phyloP scores from a whole-genome alignment of 2,329 filamentous ascomycete genomes.

The Aspergillus awamori region DNA sequence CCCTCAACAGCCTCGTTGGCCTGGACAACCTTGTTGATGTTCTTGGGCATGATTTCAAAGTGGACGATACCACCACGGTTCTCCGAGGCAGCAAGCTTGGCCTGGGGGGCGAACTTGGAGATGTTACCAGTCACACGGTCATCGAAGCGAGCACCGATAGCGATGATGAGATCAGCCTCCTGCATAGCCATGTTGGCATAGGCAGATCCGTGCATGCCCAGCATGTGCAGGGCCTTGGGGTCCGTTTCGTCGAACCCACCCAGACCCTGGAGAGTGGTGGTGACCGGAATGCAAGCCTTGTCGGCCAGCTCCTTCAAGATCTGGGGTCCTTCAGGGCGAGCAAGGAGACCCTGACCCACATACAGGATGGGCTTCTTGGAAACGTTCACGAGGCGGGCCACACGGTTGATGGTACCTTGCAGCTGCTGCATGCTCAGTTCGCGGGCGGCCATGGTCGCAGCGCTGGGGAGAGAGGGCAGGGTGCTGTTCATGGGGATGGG shows the following conservation, averaged over 20 bases:
- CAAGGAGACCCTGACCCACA: conserved; percentile 86
- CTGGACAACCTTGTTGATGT: conserved; percentile 99
- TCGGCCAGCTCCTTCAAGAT: conserved; percentile 85
- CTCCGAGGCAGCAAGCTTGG: conserved; percentile 80
- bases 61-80: conserved; percentile 92
- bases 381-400: conserved; percentile 79
- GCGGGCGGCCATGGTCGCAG: conserved; percentile 79
- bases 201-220: conserved; percentile 96
- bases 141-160: conserved; percentile 90
- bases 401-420: conserved; percentile 70
- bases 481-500: conserved; percentile 78
- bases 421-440: conserved; percentile 74
- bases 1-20: conserved; percentile 94
- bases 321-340: conserved; percentile 74
- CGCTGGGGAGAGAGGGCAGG: conserved; percentile 79
- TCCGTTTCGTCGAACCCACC: conserved; percentile 92
- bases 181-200: conserved; percentile 99
- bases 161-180: conserved; percentile 93
- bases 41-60: conserved; percentile 99
- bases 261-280: conserved; percentile 91
- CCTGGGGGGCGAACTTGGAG: conserved; percentile 83
- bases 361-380: conserved; percentile 96
- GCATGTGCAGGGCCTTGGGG: conserved; percentile 94
- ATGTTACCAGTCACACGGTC: conserved; percentile 87
- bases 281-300: conserved; percentile 89